Conservation (phyloP, 192 early-diverging fungal species). For the Chytriomyces sp. region DNA sequence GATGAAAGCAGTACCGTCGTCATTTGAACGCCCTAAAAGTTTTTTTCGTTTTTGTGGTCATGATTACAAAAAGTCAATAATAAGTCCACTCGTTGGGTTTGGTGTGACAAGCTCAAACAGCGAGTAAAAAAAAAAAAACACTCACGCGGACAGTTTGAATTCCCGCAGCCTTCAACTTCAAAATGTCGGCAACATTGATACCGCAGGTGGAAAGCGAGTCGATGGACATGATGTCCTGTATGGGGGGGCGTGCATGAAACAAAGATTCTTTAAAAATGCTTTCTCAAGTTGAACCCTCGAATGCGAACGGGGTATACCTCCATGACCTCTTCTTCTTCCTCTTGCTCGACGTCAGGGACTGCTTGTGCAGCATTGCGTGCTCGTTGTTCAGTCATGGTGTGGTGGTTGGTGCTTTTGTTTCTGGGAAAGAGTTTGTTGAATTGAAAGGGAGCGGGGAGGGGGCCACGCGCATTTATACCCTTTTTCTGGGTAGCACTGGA, state of each 20-base stretch:
- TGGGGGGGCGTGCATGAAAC: background rate
- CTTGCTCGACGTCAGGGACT: background rate
- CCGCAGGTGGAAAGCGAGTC: slow-evolving; percentile 66
- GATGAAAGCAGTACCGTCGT: slow-evolving; percentile 49
- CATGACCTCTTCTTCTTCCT: slow-evolving; percentile 24
- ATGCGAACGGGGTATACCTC: background rate
- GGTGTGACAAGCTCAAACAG: slow-evolving; percentile 1
- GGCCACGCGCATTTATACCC: background rate
- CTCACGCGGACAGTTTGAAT: slow-evolving; percentile 74
- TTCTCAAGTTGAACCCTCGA: background rate
- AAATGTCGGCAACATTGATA: slow-evolving; percentile 78
- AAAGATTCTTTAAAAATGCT: background rate
- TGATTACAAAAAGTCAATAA: background rate
- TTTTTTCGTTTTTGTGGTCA: too few relatives aligned
- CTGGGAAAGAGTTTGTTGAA: background rate
- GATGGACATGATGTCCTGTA: slow-evolving; percentile 38
- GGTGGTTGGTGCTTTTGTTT: background rate
- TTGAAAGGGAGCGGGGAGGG: background rate
- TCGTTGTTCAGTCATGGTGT: slow-evolving; percentile 7
- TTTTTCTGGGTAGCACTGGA: background rate
- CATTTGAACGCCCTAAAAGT: slow-evolving; percentile 82
- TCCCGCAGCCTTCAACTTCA: slow-evolving; percentile 77
- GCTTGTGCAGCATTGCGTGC: background rate
- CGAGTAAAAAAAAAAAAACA: background rate
- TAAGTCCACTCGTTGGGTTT: background rate